Conservation (phyloP, 495 filamentous ascomycete species). For the Cryomyces minteri region DNA sequence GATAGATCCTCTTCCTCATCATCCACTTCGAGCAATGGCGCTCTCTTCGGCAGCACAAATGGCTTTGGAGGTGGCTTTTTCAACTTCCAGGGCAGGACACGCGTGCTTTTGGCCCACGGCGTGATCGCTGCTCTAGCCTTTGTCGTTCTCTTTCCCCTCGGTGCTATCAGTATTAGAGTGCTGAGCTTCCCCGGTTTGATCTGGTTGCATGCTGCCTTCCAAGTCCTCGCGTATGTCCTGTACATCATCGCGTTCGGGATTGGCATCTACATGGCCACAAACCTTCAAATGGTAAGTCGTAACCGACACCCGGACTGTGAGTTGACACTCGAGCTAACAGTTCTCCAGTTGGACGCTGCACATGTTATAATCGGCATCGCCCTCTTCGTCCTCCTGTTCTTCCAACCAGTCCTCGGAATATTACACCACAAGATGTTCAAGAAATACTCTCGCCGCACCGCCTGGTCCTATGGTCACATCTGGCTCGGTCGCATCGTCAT, state of each 20-base stretch:
- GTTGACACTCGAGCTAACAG: background rate
- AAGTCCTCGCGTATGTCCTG: constrained; percentile 16
- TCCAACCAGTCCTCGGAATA: constrained; percentile 20
- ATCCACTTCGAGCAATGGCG: background rate
- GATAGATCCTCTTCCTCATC: background rate
- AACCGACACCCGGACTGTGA: background rate
- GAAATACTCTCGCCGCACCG: constrained; percentile 14
- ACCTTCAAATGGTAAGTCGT: constrained; percentile 9
- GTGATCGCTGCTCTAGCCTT: constrained; percentile 19
- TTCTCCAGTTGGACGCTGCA: constrained; percentile 6
- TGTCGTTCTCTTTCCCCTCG: constrained; percentile 27
- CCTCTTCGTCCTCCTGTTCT: constrained; percentile 17
- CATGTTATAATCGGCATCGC: constrained; percentile 22
- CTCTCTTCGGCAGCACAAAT: background rate
- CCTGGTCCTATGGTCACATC: constrained; percentile 21
- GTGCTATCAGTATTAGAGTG: constrained; percentile 25
- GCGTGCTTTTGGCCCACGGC: constrained; percentile 19
- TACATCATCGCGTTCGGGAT: constrained; percentile 20
- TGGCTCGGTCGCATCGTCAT: constrained; percentile 16
- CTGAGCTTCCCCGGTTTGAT: constrained; percentile 20
- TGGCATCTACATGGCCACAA: constrained; percentile 17
- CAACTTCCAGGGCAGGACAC: background rate
- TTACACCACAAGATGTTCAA: constrained; percentile 21
- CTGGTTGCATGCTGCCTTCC: constrained; percentile 20
- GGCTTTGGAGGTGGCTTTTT: background rate